Percentiles rank a stretch among this genome's conserved stretches.
These are phyloP conservation scores for Desmodesmus armatus DNA, from an alignment of 139 green algal genomes.

Conservation along the genomic window DNA sequence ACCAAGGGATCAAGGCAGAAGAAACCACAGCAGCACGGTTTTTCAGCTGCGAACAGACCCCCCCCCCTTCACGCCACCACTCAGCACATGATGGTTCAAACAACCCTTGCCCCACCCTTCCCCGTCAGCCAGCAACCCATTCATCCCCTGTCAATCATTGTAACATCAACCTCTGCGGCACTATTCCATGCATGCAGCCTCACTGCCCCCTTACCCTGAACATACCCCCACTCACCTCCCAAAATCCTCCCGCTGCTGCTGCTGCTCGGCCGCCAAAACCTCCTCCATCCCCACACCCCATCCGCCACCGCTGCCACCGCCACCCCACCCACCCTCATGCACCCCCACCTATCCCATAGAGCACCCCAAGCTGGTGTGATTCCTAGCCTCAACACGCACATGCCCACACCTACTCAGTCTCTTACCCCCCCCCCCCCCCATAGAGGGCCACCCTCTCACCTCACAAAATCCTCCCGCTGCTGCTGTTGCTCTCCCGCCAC, in stretches of 20 bases:
- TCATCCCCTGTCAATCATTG: no score
- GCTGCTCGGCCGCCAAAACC: slow-evolving; percentile 54
- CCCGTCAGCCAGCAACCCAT: no score
- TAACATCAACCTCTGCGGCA: no score
- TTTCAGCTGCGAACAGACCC: neutral
- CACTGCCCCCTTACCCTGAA: no score
- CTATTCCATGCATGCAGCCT: no score
- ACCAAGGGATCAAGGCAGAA: neutral
- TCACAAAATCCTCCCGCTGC: slow-evolving; percentile 26
- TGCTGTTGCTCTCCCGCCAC: slow-evolving; percentile 55
- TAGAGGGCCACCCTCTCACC: no score
- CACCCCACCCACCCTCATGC: slow-evolving; percentile 1
- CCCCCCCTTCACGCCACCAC: no score
- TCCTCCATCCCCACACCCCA: slow-evolving; percentile 20
- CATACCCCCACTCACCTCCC: slow-evolving; percentile 16
- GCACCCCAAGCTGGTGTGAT: slow-evolving; percentile 58
- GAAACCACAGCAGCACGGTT: neutral
- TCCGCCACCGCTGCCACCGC: neutral
- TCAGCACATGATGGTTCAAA: no score
- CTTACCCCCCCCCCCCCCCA: no score
- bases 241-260: slow-evolving; percentile 13
- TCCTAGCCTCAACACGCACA: no score
- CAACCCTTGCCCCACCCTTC: no score
- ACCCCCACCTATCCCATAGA: slow-evolving; percentile 66
- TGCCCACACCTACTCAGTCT: no score